Conservation (phyloP, 2,329 filamentous ascomycete genomes). For the Diaporthe citrichinensis region DNA sequence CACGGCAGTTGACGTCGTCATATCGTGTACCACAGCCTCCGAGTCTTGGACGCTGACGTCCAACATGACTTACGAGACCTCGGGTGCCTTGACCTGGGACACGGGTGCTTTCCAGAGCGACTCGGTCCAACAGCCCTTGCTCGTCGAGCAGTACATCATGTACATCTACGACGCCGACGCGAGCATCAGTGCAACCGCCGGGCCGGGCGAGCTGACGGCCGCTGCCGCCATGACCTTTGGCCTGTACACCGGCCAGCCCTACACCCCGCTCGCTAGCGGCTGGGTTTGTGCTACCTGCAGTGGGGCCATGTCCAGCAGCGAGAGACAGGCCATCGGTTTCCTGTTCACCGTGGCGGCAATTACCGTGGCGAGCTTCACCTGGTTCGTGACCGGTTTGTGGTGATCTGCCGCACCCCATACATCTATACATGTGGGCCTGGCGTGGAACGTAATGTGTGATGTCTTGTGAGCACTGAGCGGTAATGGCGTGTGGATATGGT, state of each 20-base stretch:
- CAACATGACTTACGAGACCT: constrained; percentile 72
- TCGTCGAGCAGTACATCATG: constrained; percentile 71
- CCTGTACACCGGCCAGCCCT: constrained; percentile 67
- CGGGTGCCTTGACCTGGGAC: constrained; percentile 71
- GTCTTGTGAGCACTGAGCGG: constrained; percentile 32
- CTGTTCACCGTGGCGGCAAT: constrained; percentile 67
- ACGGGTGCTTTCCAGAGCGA: constrained; percentile 65
- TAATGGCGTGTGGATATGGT: constrained; percentile 39
- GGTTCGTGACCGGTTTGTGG: constrained; percentile 70
- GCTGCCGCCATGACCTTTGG: constrained; percentile 68
- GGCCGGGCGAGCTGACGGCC: constrained; percentile 69
- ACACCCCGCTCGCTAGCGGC: constrained; percentile 62
- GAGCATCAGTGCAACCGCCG: constrained; percentile 62
- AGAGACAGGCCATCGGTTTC: constrained; percentile 64
- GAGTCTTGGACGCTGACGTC: constrained; percentile 72
- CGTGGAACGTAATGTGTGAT: constrained; percentile 8
- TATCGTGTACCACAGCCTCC: constrained; percentile 66
- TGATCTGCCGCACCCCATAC: constrained; percentile 3
- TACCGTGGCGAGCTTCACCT: constrained; percentile 73
- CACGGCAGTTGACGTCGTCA: constrained; percentile 71
- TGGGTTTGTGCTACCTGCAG: constrained; percentile 73
- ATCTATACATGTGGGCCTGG: not conserved
- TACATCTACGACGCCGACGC: constrained; percentile 72
- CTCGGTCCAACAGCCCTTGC: constrained; percentile 60
- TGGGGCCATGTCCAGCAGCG: constrained; percentile 62